phyloP scores from a whole-genome alignment of 2,329 filamentous ascomycete genomes.

The Fusarium nurragi region DNA sequence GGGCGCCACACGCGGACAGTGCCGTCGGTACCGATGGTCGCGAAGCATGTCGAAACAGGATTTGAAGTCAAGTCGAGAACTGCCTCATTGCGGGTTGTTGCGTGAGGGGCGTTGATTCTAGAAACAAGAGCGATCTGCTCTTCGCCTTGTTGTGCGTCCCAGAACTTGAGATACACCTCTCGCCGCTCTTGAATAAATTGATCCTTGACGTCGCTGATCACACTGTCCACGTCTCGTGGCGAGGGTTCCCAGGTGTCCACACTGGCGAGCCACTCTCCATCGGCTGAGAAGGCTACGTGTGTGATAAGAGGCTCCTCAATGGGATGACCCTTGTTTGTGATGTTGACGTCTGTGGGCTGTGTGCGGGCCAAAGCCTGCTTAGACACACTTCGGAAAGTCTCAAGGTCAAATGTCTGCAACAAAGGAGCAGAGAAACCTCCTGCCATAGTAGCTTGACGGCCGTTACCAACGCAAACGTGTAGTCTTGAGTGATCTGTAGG shows the following conservation, averaged over 20 bases:
- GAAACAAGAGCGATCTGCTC: slow-evolving; percentile 78
- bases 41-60: slow-evolving; percentile 76
- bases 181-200: slow-evolving; percentile 62
- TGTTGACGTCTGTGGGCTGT: slow-evolving; percentile 83
- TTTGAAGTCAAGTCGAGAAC: slow-evolving; percentile 80
- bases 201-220: slow-evolving; percentile 50
- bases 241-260: slow-evolving; percentile 91
- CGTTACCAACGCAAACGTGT: slow-evolving; percentile 73
- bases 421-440: slow-evolving; percentile 62
- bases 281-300: slow-evolving; percentile 76
- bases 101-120: slow-evolving; percentile 85
- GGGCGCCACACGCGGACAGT: slow-evolving; percentile 84
- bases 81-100: slow-evolving; percentile 61
- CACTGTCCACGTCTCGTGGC: slow-evolving; percentile 68
- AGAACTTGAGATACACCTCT: slow-evolving; percentile 91
- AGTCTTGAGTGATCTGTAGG: slow-evolving; percentile 71
- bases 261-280: slow-evolving; percentile 91
- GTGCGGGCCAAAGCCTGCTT: slow-evolving; percentile 90
- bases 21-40: slow-evolving; percentile 85
- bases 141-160: slow-evolving; percentile 71
- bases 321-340: slow-evolving; percentile 74
- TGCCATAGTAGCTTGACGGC: slow-evolving; percentile 65
- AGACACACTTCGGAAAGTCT: slow-evolving; percentile 78
- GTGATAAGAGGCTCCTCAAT: slow-evolving; percentile 83
- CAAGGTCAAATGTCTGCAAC: slow-evolving; percentile 89